Evolutionary conservation across 352 stramenopile genomes (phyloP).

Genomic region (Phytophthora agathidicida): DNA sequence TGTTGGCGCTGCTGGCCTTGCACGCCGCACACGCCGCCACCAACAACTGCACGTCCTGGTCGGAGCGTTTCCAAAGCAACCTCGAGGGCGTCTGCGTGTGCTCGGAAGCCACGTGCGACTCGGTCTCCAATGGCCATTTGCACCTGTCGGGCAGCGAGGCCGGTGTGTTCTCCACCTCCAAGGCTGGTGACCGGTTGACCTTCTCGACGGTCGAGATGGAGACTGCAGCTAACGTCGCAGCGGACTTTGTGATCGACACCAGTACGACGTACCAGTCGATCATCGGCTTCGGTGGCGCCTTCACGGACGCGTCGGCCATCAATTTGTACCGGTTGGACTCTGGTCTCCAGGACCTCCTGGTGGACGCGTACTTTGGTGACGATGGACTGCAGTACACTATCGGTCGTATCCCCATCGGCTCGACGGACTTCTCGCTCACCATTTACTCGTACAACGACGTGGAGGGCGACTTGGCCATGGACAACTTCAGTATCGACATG

Average conservation of each 20-base stretch:
- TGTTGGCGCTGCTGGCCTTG: conserved; percentile 22
- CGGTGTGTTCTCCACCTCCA: conserved; percentile 57
- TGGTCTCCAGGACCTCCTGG: conserved; percentile 62
- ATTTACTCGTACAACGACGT: conserved; percentile 90
- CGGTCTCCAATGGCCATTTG: conserved; percentile 54
- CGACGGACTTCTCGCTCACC: conserved; percentile 85
- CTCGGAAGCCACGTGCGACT: conserved; percentile 56
- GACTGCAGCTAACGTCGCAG: conserved; percentile 13
- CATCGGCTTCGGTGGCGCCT: conserved; percentile 88
- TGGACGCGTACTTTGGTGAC: conserved; percentile 86
- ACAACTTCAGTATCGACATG: conserved; percentile 84
- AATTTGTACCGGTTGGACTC: conserved; percentile 74
- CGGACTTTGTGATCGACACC: conserved; percentile 58
- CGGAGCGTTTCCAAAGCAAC: conserved; percentile 46
- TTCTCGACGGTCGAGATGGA: conserved; percentile 42
- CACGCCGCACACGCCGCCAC: conserved; percentile 9
- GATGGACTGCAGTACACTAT: conserved; percentile 84
- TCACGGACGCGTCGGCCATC: conserved; percentile 86
- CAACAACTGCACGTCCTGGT: conserved; percentile 51
- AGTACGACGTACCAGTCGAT: conserved; percentile 77
- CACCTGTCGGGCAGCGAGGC: conserved; percentile 42
- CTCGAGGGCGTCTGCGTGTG: conserved; percentile 62
- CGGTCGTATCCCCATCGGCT: conserved; percentile 84
- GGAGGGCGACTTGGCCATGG: conserved; percentile 78
- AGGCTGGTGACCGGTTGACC: conserved; percentile 52